phyloP scores from a whole-genome alignment of 1,284 basidiomycete species.

The Boletus albobrunnescens region DNA sequence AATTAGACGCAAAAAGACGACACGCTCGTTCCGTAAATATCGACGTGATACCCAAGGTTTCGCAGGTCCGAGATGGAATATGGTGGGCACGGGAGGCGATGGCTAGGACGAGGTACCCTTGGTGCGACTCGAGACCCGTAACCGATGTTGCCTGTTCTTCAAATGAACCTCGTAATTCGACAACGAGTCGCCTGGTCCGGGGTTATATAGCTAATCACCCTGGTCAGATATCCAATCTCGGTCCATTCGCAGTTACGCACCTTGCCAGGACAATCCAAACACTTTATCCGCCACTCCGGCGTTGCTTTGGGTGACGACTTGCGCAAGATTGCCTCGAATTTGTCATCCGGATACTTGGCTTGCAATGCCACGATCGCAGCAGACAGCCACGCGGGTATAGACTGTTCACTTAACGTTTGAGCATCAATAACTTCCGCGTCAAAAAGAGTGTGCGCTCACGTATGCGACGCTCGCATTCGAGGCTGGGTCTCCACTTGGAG shows the following conservation, averaged over 20 bases:
- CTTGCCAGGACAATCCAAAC: constrained; percentile 92
- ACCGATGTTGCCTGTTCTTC: constrained; percentile 68
- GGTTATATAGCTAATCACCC: constrained; percentile 76
- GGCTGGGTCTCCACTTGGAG: constrained; percentile 18
- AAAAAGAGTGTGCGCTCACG: constrained; percentile 23
- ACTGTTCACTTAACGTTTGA: constrained; percentile 35
- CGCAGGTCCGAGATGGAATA: constrained; percentile 2
- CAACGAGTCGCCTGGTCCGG: constrained; percentile 86
- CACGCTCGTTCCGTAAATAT: constrained; percentile 21
- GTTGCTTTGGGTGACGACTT: constrained; percentile 48
- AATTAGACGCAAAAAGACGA: constrained; percentile 2
- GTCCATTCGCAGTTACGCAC: constrained; percentile 37
- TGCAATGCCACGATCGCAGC: constrained; percentile 64
- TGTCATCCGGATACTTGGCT: constrained; percentile 75
- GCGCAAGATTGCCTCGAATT: constrained; percentile 72
- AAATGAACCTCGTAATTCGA: constrained; percentile 93
- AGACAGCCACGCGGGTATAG: constrained; percentile 71
- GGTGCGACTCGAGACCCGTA: constrained; percentile 47
- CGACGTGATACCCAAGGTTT: constrained; percentile 10
- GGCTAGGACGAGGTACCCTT: constrained; percentile 21
- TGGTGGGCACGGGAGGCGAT: background rate
- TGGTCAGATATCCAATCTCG: background rate
- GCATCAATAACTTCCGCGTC: constrained; percentile 34
- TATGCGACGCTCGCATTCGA: constrained; percentile 20
- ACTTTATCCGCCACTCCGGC: constrained; percentile 89